Base-by-base conservation (phyloP, 331 rosid species). In the Dryas integrifolia region DNA sequence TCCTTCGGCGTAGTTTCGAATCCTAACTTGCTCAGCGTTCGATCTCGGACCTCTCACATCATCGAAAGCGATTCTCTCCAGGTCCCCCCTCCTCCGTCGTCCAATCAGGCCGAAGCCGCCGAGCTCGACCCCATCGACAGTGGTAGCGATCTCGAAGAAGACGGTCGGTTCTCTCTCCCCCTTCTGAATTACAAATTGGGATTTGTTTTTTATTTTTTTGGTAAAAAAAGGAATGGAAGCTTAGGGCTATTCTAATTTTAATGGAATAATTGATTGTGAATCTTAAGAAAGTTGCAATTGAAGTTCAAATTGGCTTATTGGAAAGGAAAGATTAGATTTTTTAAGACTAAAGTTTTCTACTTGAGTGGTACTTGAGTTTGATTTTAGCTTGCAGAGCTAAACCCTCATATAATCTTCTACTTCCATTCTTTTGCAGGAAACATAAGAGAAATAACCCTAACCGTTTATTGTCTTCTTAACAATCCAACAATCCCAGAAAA, bases 111-210 rank as follows among this genome's bases (percentile, higher is more conserved):
- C 4, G 26, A 69, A 21, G 58, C 70, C 30, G 14, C 65, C 14
- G 75, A 40, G n/a, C 43, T 67, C 13, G 80, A 79, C 39, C 65
- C 41, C 7, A 9, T 62, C n/a, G 76, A 87, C 77, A 61, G 85
- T 52, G 89, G 95, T 3, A 91, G 96, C 70, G 97, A 94, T 6
- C 84, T 89, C 64, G 98, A 91, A 80, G 98, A 94, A 76, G 96
- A 94, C 79, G 97, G 98, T 94, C 11, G 65, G 77, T 80, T 64
- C 26, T 21, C 56, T 44, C 38, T 50, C 30, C 43, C 24, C 4
- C 38, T 45, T 53, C 3, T 11, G 3, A 44, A 18, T 40, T 47
- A 39, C 1, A 2, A 67, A 40, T 58, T 68, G 40, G 13, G 21
- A 7, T 30, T 30, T 30, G 3, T n/a, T 14, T 48, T 38, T 15